phyloP scores from a whole-genome alignment of 2,329 filamentous ascomycete species.

The Knufia petricola region DNA sequence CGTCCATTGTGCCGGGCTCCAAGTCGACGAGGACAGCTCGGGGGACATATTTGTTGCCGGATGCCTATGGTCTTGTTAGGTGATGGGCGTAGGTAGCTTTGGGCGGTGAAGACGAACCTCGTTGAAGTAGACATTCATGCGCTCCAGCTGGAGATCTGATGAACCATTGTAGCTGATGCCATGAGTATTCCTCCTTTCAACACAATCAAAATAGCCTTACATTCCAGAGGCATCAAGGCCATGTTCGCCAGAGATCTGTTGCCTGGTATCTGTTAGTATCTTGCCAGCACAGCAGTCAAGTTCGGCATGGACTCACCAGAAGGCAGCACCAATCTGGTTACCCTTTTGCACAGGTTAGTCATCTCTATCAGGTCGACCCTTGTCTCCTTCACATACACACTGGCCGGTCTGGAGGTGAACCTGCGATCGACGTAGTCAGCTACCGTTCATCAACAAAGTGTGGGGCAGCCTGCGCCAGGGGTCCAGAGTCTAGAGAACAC shows the following conservation, averaged over 20 bases:
- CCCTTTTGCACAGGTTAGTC: constrained; percentile 49
- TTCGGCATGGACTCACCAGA: constrained; percentile 59
- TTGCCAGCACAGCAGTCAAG: constrained; percentile 13
- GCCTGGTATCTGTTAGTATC: constrained; percentile 46
- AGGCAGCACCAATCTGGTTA: constrained; percentile 99
- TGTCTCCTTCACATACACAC: constrained; percentile 60
- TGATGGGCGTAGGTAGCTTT: neutral
- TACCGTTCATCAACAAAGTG: constrained; percentile 28
- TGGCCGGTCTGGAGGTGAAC: constrained; percentile 99
- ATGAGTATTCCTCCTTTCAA: neutral
- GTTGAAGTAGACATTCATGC: constrained; percentile 99
- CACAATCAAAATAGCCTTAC: constrained; percentile 47
- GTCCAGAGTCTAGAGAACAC: constrained; percentile 27
- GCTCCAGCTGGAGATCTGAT: constrained; percentile 98
- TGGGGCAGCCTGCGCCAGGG: constrained; percentile 27
- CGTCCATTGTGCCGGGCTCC: constrained; percentile 99
- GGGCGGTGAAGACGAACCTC: constrained; percentile 49
- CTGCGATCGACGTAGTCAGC: constrained; percentile 58
- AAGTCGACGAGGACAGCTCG: constrained; percentile 98
- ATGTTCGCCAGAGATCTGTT: constrained; percentile 81
- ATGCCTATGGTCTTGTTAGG: constrained; percentile 51
- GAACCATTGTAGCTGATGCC: constrained; percentile 78
- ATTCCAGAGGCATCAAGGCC: constrained; percentile 95
- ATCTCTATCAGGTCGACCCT: neutral
- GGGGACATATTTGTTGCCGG: constrained; percentile 97